phyloP scores from a whole-genome alignment of 2,329 filamentous ascomycete species.

The Cercospora brassicicola region DNA sequence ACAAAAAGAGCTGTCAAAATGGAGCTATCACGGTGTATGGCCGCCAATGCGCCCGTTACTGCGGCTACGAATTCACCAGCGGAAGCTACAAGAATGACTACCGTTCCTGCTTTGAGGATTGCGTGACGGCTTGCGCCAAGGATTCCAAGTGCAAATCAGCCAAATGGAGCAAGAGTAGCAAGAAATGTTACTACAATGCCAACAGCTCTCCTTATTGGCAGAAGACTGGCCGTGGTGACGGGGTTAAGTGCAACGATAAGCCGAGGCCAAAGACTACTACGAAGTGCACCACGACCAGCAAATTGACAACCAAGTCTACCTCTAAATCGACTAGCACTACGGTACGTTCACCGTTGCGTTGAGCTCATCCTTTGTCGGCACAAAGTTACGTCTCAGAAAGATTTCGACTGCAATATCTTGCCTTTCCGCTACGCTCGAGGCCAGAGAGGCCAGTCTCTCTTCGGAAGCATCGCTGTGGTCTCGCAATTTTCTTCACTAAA shows the following conservation, averaged over 20 bases:
- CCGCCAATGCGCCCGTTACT: background rate
- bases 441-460: too few species aligned
- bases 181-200: constrained; percentile 9
- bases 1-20: background rate
- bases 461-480: too few species aligned
- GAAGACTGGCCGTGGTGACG: constrained; percentile 5
- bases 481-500: too few species aligned
- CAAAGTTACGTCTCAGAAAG: too few species aligned
- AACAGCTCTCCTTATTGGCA: constrained; percentile 1
- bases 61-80: constrained; percentile 13
- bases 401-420: too few species aligned
- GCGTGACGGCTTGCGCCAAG: background rate
- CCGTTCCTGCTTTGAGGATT: background rate
- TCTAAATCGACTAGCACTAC: background rate
- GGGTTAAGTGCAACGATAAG: constrained; percentile 5
- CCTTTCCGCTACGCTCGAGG: too few species aligned
- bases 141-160: constrained; percentile 1
- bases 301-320: background rate
- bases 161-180: background rate
- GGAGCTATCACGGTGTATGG: background rate
- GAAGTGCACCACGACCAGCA: constrained; percentile 3
- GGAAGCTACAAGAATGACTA: constrained; percentile 14
- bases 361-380: too few species aligned
- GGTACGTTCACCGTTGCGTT: background rate
- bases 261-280: background rate